These are phyloP conservation scores for Beauveria rudraprayagi DNA, from an alignment of 2,329 filamentous ascomycete species.

Conservation along the genomic window DNA sequence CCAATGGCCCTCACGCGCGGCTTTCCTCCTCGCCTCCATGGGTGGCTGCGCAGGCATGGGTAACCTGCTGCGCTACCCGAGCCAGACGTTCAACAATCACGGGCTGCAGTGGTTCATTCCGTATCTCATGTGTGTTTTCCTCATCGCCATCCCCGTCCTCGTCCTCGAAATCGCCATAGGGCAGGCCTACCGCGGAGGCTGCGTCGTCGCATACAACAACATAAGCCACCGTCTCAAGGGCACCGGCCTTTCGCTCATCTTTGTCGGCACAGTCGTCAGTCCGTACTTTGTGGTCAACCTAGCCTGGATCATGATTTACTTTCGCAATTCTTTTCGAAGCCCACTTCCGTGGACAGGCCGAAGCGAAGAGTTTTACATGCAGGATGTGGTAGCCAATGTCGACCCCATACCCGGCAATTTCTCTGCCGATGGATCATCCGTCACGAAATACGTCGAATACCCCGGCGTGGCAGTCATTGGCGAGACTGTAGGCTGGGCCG, in stretches of 20 bases:
- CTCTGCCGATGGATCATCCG: slow-evolving; percentile 28
- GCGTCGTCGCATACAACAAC: slow-evolving; percentile 46
- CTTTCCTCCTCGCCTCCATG: slow-evolving; percentile 51
- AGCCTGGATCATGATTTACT: slow-evolving; percentile 53
- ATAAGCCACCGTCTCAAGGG: slow-evolving; percentile 45
- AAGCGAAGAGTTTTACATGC: slow-evolving; percentile 44
- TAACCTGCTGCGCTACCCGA: slow-evolving; percentile 50
- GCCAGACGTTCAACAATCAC: slow-evolving; percentile 51
- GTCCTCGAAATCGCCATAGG: slow-evolving; percentile 62
- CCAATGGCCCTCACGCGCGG: slow-evolving; percentile 46
- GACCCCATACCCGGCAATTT: slow-evolving; percentile 32
- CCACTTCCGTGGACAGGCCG: slow-evolving; percentile 46
- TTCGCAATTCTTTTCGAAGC: slow-evolving; percentile 45
- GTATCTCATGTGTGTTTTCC: slow-evolving; percentile 45
- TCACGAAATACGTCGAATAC: slow-evolving; percentile 38
- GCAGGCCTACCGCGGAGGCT: slow-evolving; percentile 50
- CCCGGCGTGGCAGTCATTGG: slow-evolving; percentile 38
- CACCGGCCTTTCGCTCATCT: slow-evolving; percentile 42
- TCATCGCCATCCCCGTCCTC: slow-evolving; percentile 48
- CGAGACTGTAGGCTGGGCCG: slow-evolving; percentile 50
- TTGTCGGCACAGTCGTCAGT: slow-evolving; percentile 46
- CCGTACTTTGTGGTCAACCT: slow-evolving; percentile 50
- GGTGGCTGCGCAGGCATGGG: slow-evolving; percentile 51
- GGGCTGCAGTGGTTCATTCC: slow-evolving; percentile 54
- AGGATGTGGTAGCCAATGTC: slow-evolving; percentile 40